These are phyloP conservation scores for Phaseolus lunatus DNA, from an alignment of 306 rosid species.

Conservation along the genomic window DNA sequence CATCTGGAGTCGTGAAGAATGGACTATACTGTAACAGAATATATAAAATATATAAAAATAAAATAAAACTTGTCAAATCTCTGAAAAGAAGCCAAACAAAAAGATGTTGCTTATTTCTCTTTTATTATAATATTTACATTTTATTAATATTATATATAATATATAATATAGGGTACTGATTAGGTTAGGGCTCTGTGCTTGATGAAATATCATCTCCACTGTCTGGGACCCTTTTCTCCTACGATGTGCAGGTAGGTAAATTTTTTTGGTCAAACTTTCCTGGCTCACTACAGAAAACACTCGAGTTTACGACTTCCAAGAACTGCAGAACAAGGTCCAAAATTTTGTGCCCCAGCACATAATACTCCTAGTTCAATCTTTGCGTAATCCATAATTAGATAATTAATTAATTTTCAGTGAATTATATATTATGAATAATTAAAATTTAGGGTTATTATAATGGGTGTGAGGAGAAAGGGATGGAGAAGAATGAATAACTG, in stretches of 20 bases:
- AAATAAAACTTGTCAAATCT: constrained; percentile 24
- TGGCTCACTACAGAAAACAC: constrained; percentile 46
- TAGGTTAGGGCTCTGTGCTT: constrained; percentile 76
- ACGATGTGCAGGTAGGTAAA: constrained; percentile 33
- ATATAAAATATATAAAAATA: neutral
- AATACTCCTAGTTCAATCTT: neutral
- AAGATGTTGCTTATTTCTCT: neutral
- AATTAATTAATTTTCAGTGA: constrained; percentile 18
- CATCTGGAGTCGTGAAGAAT: constrained; percentile 27
- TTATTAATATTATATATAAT: neutral
- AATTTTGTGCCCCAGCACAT: neutral
- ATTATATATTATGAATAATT: neutral
- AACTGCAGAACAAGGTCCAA: constrained; percentile 30
- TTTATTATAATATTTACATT: neutral
- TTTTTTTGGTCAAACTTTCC: constrained; percentile 55
- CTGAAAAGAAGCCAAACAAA: constrained; percentile 1
- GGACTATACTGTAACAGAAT: constrained; percentile 9
- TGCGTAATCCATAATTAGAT: neutral
- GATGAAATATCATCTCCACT: constrained; percentile 36
- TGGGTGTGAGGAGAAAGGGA: neutral
- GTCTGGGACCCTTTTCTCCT: constrained; percentile 40
- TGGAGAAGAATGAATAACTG: neutral
- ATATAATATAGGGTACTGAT: constrained; percentile 44
- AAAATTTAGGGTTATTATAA: neutral
- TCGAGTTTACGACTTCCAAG: constrained; percentile 52